Evolutionary conservation across 192 early-diverging fungal genomes (phyloP).

Genomic region (Pilaira anomala): DNA sequence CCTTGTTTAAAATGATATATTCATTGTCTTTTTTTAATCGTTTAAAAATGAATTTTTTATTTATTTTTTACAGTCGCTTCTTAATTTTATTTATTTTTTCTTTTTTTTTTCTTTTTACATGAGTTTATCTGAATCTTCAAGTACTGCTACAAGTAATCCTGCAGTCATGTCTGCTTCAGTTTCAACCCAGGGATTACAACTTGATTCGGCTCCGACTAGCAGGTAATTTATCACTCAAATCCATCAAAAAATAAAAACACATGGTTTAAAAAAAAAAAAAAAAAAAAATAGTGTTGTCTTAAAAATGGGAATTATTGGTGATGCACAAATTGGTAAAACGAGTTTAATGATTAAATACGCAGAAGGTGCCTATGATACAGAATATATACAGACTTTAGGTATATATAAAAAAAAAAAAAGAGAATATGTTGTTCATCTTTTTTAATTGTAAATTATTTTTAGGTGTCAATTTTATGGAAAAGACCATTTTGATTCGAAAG

Average conservation of each 20-base stretch:
- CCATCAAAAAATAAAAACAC: too few relatives aligned
- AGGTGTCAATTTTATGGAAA: slow-evolving; percentile 98
- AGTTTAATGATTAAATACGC: slow-evolving; percentile 97
- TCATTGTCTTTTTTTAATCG: neutral
- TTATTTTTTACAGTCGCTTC: slow-evolving; percentile 1
- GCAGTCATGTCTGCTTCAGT: too few relatives aligned
- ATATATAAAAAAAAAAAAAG: slow-evolving; percentile 22
- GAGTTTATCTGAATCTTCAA: neutral
- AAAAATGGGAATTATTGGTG: slow-evolving; percentile 96
- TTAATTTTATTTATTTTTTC: neutral
- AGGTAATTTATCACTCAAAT: neutral
- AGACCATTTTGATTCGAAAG: slow-evolving; percentile 85
- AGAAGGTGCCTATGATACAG: slow-evolving; percentile 90
- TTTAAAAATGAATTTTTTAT: neutral
- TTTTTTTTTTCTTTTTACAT: neutral
- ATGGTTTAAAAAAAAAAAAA: too few relatives aligned
- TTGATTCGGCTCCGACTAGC: neutral
- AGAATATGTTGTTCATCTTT: neutral
- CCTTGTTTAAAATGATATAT: too few relatives aligned
- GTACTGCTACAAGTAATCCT: too few relatives aligned
- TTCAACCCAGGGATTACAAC: too few relatives aligned
- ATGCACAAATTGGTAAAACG: slow-evolving; percentile 95
- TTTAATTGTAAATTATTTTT: neutral
- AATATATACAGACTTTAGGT: slow-evolving; percentile 95
- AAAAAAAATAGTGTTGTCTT: slow-evolving; percentile 58